Evolutionary conservation across 2,329 filamentous ascomycete genomes (phyloP), one percentile per base, ranked within the genome.

Genomic region (Chaetomium sp.): DNA sequence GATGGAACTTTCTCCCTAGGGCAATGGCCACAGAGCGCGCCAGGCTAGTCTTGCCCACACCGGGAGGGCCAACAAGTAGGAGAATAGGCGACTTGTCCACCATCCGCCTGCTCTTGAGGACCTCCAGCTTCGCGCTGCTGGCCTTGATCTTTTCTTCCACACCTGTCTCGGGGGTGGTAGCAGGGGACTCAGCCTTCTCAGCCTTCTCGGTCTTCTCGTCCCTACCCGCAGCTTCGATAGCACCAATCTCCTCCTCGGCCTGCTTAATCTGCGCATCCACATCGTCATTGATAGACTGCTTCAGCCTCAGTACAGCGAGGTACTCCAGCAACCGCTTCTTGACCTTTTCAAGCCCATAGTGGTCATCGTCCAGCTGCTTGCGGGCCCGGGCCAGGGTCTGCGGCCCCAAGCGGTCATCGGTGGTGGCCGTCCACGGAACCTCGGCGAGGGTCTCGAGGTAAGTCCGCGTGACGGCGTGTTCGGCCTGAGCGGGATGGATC

Each of bases 281-380:
- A 52, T 89, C 86, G 52, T 87, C 81, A 62, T 97, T 96, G 59
- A 92, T 85, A 27, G 88, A 85, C 68, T 96, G 91, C 77, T 97
- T 99, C 55, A 99, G 79, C 64, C 94, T 88, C 52, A 99, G 78
- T n/a, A 99, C 94, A 2, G 94, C 95, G 44, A 99, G 79, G 68
- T 99, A 99, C 70, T 97, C 95, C 5, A 99, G 79, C 27, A 99
- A 73, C 44, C 94, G 82, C 79, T 96, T 96, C 82, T 99, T 99
- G 67, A 99, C 92, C 72, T 92, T 95, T 59, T 97, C 91, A 11
- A 99, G 76, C 0, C 94, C 94, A 64, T 97, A 97, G 70, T 99
- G 94, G 67, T 99, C 94, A 61, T 95, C 86, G 66, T 99, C 91
- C 5, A 99, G 80, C 70, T 97, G 94, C 72, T 91, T 89, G 53